These are phyloP conservation scores for Claviceps sp. DNA, from an alignment of 2,329 filamentous ascomycete genomes.

Conservation along the genomic window DNA sequence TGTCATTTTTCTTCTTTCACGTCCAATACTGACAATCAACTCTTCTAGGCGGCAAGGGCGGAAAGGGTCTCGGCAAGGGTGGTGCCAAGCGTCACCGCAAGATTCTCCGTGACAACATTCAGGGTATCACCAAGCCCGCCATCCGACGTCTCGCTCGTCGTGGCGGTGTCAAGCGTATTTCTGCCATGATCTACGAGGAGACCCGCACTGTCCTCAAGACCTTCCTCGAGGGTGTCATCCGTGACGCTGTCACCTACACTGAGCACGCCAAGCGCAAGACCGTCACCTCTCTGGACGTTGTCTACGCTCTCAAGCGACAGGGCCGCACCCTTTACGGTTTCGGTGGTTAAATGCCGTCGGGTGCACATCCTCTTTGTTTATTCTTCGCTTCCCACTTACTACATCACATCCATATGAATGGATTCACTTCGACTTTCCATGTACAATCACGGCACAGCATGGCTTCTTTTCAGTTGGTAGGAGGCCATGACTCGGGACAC, in stretches of 20 bases:
- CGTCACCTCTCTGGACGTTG: constrained; percentile 55
- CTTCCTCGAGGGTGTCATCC: constrained; percentile 65
- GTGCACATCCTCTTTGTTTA: background rate
- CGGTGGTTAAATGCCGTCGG: constrained; percentile 52
- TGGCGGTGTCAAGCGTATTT: constrained; percentile 99
- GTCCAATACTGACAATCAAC: constrained; percentile 28
- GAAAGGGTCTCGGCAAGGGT: constrained; percentile 95
- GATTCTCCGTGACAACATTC: constrained; percentile 99
- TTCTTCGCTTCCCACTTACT: background rate
- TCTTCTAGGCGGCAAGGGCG: constrained; percentile 71
- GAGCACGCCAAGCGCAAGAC: constrained; percentile 75
- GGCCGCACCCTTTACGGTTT: constrained; percentile 76
- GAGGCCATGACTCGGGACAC: background rate
- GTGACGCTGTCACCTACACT: constrained; percentile 65
- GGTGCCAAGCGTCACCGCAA: constrained; percentile 98
- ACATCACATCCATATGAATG: background rate
- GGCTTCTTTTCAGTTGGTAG: background rate
- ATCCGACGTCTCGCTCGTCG: constrained; percentile 96
- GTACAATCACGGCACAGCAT: constrained; percentile 2
- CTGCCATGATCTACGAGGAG: constrained; percentile 80
- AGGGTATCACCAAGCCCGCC: constrained; percentile 97
- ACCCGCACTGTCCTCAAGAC: constrained; percentile 66
- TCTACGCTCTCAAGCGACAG: constrained; percentile 56
- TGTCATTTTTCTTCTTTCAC: background rate
- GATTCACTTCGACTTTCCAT: background rate